Conservation (phyloP, 495 filamentous ascomycete genomes). For the Daldinia bambusicola region DNA sequence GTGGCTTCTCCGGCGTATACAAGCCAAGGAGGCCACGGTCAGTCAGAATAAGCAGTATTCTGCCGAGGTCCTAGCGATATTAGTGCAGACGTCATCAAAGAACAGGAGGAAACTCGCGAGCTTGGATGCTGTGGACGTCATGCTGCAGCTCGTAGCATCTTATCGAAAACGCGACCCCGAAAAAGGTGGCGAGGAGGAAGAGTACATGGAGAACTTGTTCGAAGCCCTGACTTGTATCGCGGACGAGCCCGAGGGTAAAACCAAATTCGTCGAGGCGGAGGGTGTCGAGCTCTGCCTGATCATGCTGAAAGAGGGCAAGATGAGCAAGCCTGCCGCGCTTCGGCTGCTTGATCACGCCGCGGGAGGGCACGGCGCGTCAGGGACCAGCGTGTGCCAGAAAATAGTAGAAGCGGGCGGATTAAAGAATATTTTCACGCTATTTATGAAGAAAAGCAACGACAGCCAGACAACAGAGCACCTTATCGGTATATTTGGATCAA, state of each 20-base stretch:
- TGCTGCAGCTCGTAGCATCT: conserved; percentile 85
- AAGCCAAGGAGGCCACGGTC: conserved; percentile 50
- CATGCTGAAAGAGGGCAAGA: conserved; percentile 78
- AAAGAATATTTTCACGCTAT: conserved; percentile 83
- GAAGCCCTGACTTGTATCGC: conserved; percentile 82
- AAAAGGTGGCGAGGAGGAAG: conserved; percentile 89
- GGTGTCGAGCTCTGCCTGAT: conserved; percentile 90
- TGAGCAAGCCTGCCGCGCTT: conserved; percentile 79
- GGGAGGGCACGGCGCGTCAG: conserved; percentile 67
- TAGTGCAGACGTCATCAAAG: conserved; percentile 68
- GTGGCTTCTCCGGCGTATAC: conserved; percentile 76
- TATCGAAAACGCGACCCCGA: conserved; percentile 90
- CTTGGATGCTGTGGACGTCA: conserved; percentile 77
- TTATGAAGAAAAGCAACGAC: conserved; percentile 89
- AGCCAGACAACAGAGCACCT: conserved; percentile 80
- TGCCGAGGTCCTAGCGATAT: conserved; percentile 89
- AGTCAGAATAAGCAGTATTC: conserved; percentile 96
- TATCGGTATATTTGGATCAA: conserved; percentile 85
- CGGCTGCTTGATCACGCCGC: conserved; percentile 86
- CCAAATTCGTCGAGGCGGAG: conserved; percentile 87
- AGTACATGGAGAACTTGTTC: conserved; percentile 94
- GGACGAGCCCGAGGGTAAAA: conserved; percentile 78
- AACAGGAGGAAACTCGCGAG: conserved; percentile 72
- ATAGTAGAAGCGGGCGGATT: conserved; percentile 87
- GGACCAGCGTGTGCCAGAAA: conserved; percentile 70